phyloP scores from a whole-genome alignment of 768 basidiomycete genomes.

The Macrolepiota fuliginosa region DNA sequence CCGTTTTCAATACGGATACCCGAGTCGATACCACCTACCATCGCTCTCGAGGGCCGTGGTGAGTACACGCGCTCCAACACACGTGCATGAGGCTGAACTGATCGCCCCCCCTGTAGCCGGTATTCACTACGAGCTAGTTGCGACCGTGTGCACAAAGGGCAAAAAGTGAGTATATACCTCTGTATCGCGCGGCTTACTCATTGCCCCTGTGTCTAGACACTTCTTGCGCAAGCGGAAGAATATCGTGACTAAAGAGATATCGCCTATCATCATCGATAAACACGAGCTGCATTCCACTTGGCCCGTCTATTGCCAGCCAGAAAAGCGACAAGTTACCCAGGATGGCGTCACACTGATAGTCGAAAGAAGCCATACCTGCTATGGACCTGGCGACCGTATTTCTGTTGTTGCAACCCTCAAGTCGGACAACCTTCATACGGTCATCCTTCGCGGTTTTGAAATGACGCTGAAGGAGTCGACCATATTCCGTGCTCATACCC shows the following conservation, averaged over 20 bases:
- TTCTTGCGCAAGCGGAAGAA: slow-evolving; percentile 82
- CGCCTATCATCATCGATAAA: slow-evolving; percentile 83
- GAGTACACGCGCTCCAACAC: slow-evolving; percentile 17
- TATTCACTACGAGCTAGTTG: slow-evolving; percentile 88
- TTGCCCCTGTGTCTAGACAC: slow-evolving; percentile 43
- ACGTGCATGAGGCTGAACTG: neutral
- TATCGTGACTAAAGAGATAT: slow-evolving; percentile 60
- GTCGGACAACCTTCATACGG: slow-evolving; percentile 64
- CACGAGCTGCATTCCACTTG: slow-evolving; percentile 92
- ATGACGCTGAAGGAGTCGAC: slow-evolving; percentile 76
- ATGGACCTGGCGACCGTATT: slow-evolving; percentile 83
- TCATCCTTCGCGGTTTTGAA: slow-evolving; percentile 82
- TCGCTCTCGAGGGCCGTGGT: slow-evolving; percentile 78
- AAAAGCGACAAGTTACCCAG: slow-evolving; percentile 60
- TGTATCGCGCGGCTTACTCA: neutral
- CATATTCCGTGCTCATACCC: slow-evolving; percentile 65
- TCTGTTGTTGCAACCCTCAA: slow-evolving; percentile 68
- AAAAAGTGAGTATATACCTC: slow-evolving; percentile 58
- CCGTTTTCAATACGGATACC: slow-evolving; percentile 91
- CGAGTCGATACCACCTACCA: slow-evolving; percentile 85
- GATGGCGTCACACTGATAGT: slow-evolving; percentile 76
- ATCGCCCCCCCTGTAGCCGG: slow-evolving; percentile 50
- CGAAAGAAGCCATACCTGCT: slow-evolving; percentile 75
- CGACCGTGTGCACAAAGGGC: slow-evolving; percentile 80
- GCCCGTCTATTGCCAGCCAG: slow-evolving; percentile 84